Evolutionary conservation across 1,139 yeast species (phyloP), one percentile per base, ranked within the genome.

Genomic region (Hansenula sp.): DNA sequence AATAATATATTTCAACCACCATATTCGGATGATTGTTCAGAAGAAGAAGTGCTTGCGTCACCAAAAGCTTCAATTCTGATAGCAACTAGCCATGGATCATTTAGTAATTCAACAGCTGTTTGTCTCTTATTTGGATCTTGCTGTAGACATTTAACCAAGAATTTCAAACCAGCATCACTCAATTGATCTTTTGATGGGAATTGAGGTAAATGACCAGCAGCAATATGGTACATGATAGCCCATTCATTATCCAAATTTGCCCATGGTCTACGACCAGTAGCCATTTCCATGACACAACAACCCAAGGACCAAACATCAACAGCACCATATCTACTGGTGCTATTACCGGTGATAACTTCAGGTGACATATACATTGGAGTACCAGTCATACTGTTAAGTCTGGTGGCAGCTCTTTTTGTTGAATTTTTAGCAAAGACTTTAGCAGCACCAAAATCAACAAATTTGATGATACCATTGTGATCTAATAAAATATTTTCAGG

Each of bases 351-450:
- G 43, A 92, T 89, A 0, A 88, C 89, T 59, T 92, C 98, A 0
- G 98, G 98, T 0, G 97, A 87, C 98, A 92, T 92, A 62, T 92
- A 92, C 97, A 92, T 92, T 16, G 98, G 98, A 0, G 98, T 92
- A 38, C 98, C 98, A 1, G 95, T 87, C 81, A 90, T 79, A 36
- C 61, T 65, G 37, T 55, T 50, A 64, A 39, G 69, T 55, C 46
- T 68, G 53, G 43, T 73, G 54, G 45, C 64, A 54, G 36, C 56
- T 48, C 41, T 59, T 42, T 44, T 64, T 4, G 69, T 55, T 39
- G 66, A 54, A 57, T 68, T 57, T 73, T 69, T 45, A 2, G 96
- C 96, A 53, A 89, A 84, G 16, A 90, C 95, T 63, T 90, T 90
- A 6, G 98, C 97, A 8, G 97, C 97, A 29, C 98, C 98, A 60